A percentile compares a stretch with the other conserved stretches of the same genome.
These are phyloP conservation scores for Pinus albicaulis DNA, from an alignment of 75 land plant genomes.

Conservation along the genomic window DNA sequence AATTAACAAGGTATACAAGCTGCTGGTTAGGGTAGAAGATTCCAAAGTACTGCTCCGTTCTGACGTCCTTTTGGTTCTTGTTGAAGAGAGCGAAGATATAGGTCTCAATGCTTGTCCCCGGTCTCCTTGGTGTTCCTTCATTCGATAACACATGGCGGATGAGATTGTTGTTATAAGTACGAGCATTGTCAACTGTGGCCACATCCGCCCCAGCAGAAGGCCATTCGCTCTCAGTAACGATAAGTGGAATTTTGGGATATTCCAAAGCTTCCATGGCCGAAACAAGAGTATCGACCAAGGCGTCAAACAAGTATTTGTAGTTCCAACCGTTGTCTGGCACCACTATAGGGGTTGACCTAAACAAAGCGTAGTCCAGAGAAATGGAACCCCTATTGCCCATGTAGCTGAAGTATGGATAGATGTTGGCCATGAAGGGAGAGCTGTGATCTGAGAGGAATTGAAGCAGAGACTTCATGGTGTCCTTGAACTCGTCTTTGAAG, in stretches of 20 bases:
- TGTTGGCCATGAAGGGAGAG: conserved; percentile 39
- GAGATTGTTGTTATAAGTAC: conserved; percentile 49
- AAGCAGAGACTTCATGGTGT: conserved; percentile 11
- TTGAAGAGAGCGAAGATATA: conserved; percentile 72
- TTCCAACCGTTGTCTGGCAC: conserved; percentile 6
- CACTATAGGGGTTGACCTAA: conserved; percentile 6
- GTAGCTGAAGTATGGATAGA: conserved; percentile 43
- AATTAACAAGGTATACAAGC: not conserved
- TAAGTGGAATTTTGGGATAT: conserved; percentile 9
- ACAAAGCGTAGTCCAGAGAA: conserved; percentile 20
- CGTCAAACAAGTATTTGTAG: conserved; percentile 42
- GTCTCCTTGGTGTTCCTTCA: conserved; percentile 61
- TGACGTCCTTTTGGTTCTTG: conserved; percentile 61
- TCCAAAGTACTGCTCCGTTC: conserved; percentile 64
- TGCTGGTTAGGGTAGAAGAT: conserved; percentile 22
- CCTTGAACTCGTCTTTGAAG: conserved; percentile 6
- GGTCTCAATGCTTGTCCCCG: conserved; percentile 44
- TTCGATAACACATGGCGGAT: conserved; percentile 35
- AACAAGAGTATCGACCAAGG: conserved; percentile 36
- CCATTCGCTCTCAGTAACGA: conserved; percentile 55
- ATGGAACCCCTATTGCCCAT: conserved; percentile 6
- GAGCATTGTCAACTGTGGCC: conserved; percentile 41
- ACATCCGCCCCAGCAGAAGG: conserved; percentile 26
- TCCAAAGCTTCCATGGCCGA: conserved; percentile 31
- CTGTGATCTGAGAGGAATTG: conserved; percentile 12